Evolutionary conservation across 2,329 filamentous ascomycete species (phyloP).

Genomic region (Amauroascus niger): DNA sequence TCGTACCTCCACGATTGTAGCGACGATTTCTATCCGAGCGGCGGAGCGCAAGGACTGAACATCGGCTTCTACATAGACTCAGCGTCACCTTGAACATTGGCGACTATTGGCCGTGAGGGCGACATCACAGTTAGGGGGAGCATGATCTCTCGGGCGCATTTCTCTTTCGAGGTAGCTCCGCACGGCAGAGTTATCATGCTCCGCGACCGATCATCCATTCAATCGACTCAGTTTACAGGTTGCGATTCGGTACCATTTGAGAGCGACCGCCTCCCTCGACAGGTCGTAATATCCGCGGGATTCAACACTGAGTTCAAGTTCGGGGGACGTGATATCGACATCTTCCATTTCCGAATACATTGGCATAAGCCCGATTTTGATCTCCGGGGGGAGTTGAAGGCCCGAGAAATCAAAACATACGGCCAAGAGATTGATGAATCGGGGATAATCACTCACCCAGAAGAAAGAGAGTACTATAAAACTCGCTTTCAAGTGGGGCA

Average conservation of each 20-base stretch:
- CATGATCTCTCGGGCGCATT: slow-evolving; percentile 17
- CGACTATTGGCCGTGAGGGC: slow-evolving; percentile 14
- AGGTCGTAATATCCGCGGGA: neutral
- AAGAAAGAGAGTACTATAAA: no score
- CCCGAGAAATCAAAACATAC: neutral
- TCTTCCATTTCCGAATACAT: neutral
- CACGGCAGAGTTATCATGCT: neutral
- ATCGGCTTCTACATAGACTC: slow-evolving; percentile 12
- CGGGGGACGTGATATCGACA: slow-evolving; percentile 12
- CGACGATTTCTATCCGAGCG: neutral
- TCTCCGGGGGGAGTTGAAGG: neutral
- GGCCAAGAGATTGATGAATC: slow-evolving; percentile 1
- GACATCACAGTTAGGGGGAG: slow-evolving; percentile 15
- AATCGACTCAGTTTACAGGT: neutral
- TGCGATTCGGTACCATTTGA: neutral
- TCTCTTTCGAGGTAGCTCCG: slow-evolving; percentile 17
- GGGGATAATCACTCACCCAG: no score
- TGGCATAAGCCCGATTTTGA: neutral
- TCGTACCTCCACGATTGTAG: neutral
- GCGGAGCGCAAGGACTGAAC: neutral
- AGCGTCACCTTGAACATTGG: slow-evolving; percentile 8
- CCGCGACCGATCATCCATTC: neutral
- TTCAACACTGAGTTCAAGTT: slow-evolving; percentile 15
- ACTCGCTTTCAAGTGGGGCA: no score
- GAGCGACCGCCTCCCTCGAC: neutral